These are phyloP conservation scores for Kodamaea derodonti DNA, from an alignment of 1,139 yeast genomes.

Conservation along the genomic window DNA sequence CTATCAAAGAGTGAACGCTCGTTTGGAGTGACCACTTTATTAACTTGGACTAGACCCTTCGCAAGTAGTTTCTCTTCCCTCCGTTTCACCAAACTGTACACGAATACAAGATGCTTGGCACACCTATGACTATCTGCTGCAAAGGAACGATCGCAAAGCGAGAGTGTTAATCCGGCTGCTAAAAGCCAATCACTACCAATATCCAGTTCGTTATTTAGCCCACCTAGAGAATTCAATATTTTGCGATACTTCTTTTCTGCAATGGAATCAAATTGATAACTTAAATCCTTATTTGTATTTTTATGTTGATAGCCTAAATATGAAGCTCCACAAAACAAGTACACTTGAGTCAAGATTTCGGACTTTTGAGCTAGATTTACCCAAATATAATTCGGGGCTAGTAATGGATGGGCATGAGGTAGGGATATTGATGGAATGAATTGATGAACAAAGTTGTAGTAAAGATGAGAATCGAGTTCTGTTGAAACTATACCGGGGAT, in stretches of 20 bases:
- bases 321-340: conserved; percentile 36
- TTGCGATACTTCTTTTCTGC: conserved; percentile 21
- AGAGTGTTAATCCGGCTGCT: conserved; percentile 31
- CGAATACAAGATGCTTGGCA: conserved; percentile 21
- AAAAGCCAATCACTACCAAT: conserved; percentile 27
- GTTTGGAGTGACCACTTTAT: conserved; percentile 13
- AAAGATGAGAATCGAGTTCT: conserved; percentile 13
- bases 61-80: conserved; percentile 6
- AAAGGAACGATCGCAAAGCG: conserved; percentile 28
- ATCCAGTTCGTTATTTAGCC: conserved; percentile 9
- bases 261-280: conserved; percentile 9
- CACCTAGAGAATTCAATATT: conserved; percentile 13
- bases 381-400: conserved; percentile 29
- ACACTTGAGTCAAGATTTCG: conserved; percentile 26
- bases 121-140: conserved; percentile 24
- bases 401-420: conserved; percentile 35
- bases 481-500: conserved; percentile 10
- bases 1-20: conserved; percentile 34
- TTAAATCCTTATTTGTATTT: conserved; percentile 3
- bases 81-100: conserved; percentile 13
- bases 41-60: not conserved
- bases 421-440: conserved; percentile 38
- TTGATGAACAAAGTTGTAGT: conserved; percentile 29
- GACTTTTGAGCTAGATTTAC: conserved; percentile 23
- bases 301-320: conserved; percentile 19